phyloP scores from a whole-genome alignment of 73 alveolate species.

The Blepharisma japonicum region DNA sequence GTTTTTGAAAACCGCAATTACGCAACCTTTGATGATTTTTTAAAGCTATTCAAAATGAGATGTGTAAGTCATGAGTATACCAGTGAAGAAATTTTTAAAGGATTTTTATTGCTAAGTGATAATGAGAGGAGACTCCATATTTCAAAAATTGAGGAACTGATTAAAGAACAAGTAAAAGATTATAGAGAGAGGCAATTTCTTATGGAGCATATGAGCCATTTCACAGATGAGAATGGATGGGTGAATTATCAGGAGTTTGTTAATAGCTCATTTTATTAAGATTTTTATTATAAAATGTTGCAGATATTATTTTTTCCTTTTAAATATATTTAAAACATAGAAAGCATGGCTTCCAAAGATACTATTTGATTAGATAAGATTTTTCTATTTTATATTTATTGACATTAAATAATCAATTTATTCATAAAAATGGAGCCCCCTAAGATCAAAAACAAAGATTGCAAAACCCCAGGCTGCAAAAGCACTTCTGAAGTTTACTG shows the following conservation, averaged over 20 bases:
- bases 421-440: too few relatives aligned
- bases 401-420: too few relatives aligned
- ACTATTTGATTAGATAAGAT: too few relatives aligned
- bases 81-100: conserved; percentile 18
- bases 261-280: conserved; percentile 17
- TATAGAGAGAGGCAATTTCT: conserved; percentile 17
- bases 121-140: conserved; percentile 10
- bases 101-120: conserved; percentile 16
- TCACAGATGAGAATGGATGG: conserved; percentile 18
- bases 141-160: conserved; percentile 21
- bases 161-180: background rate
- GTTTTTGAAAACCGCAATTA: background rate
- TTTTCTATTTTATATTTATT: too few relatives aligned
- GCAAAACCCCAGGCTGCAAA: too few relatives aligned
- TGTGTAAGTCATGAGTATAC: conserved; percentile 29
- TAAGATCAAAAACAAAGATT: too few relatives aligned
- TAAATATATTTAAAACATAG: too few relatives aligned
- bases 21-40: conserved; percentile 10
- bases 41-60: conserved; percentile 18
- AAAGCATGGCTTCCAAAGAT: too few relatives aligned
- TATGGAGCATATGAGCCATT: conserved; percentile 23
- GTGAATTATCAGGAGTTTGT: conserved; percentile 16
- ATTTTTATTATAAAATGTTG: background rate
- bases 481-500: too few relatives aligned
- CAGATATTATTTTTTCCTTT: too few relatives aligned